Evolutionary conservation across 2,329 filamentous ascomycete species (phyloP).

Genomic region (Cadophora gregata): DNA sequence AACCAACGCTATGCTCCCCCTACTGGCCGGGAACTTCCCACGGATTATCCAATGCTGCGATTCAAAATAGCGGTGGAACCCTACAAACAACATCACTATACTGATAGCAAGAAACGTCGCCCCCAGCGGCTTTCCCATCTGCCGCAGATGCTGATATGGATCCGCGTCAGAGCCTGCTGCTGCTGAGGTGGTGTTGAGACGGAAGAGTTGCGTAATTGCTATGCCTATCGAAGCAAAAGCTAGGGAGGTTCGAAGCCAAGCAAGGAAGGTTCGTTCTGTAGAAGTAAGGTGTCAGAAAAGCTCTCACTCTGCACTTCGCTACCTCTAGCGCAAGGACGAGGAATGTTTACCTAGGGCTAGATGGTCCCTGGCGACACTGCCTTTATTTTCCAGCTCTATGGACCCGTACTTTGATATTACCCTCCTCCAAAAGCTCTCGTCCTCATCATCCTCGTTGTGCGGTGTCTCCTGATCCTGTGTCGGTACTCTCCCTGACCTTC

Average conservation of each 20-base stretch:
- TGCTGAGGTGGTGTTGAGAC: conserved; percentile 69
- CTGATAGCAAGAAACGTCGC: conserved; percentile 78
- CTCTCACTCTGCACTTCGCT: neutral
- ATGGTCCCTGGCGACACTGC: conserved; percentile 82
- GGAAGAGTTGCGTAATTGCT: conserved; percentile 83
- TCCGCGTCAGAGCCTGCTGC: conserved; percentile 36
- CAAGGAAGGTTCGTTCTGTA: conserved; percentile 81
- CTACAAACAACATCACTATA: conserved; percentile 76
- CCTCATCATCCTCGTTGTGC: conserved; percentile 31
- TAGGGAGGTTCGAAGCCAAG: conserved; percentile 83
- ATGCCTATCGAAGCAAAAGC: conserved; percentile 84
- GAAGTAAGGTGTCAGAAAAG: conserved; percentile 15
- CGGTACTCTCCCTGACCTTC: conserved; percentile 24
- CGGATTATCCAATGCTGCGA: conserved; percentile 79
- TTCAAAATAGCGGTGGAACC: conserved; percentile 80
- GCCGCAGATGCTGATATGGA: conserved; percentile 55
- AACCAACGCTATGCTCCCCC: conserved; percentile 76
- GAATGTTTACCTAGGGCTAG: conserved; percentile 69
- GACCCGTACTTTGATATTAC: conserved; percentile 53
- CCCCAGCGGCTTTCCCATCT: conserved; percentile 75
- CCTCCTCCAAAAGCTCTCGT: conserved; percentile 58
- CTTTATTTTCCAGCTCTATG: conserved; percentile 85
- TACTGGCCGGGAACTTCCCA: conserved; percentile 80
- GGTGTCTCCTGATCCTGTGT: conserved; percentile 14
- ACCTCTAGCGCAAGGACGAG: neutral